phyloP scores from a whole-genome alignment of 2,329 filamentous ascomycete species.

The Lasiodiplodia theobromae region DNA sequence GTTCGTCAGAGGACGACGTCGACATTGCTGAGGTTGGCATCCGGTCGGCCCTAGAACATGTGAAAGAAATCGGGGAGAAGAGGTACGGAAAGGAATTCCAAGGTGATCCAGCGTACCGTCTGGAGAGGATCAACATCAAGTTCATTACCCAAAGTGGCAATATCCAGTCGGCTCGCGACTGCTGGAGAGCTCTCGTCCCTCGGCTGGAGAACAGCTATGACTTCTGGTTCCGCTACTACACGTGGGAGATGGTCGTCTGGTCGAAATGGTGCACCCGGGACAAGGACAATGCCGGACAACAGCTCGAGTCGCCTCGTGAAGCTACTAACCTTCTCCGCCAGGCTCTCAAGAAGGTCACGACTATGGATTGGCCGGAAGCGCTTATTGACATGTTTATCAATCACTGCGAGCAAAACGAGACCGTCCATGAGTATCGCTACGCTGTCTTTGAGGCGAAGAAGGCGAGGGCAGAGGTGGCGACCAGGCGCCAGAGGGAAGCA shows the following conservation, averaged over 20 bases:
- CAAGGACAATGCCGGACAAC: constrained; percentile 56
- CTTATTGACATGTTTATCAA: constrained; percentile 76
- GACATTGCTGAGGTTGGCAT: constrained; percentile 93
- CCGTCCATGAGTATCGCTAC: constrained; percentile 74
- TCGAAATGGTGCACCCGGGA: constrained; percentile 63
- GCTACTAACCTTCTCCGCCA: constrained; percentile 80
- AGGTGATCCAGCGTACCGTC: constrained; percentile 86
- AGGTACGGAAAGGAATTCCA: constrained; percentile 78
- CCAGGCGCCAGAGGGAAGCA: constrained; percentile 71
- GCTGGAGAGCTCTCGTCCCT: constrained; percentile 77
- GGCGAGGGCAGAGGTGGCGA: constrained; percentile 67
- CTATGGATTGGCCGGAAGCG: constrained; percentile 78
- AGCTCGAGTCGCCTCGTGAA: constrained; percentile 66
- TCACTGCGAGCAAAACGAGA: constrained; percentile 91
- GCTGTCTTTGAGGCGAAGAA: constrained; percentile 78
- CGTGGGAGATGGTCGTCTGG: constrained; percentile 86
- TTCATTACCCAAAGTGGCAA: constrained; percentile 86
- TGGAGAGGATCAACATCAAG: constrained; percentile 91
- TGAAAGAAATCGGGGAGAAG: constrained; percentile 78
- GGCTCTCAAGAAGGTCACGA: constrained; percentile 66
- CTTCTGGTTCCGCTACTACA: constrained; percentile 92
- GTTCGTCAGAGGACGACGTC: constrained; percentile 75
- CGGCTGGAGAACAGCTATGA: constrained; percentile 80
- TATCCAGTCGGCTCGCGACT: constrained; percentile 75
- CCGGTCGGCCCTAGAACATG: constrained; percentile 82